Conservation (phyloP, 331 rosid genomes). For the Rhamnella rubrinervis region DNA sequence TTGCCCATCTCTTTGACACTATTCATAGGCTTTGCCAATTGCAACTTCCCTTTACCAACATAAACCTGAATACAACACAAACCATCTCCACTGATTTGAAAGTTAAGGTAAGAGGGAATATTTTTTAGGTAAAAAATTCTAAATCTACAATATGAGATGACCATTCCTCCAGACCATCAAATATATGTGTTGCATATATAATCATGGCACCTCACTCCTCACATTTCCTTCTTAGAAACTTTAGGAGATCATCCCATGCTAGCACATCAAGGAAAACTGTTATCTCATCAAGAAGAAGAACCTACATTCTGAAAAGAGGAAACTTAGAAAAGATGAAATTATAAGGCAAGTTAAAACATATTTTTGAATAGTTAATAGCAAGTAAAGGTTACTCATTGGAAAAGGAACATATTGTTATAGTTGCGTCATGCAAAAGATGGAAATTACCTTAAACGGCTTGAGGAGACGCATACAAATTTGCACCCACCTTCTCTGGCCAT, state of each 20-base stretch:
- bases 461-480: conserved; percentile 97
- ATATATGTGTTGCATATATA: conserved; percentile 87
- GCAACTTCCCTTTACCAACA: conserved; percentile 77
- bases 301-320: conserved; percentile 42
- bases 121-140: background rate
- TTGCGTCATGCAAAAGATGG: background rate
- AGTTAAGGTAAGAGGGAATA: conserved; percentile 4
- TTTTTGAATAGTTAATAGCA: too few species aligned
- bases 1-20: conserved; percentile 72
- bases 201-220: conserved; percentile 87
- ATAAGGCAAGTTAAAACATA: background rate
- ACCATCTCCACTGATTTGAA: conserved; percentile 4
- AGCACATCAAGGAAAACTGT: conserved; percentile 97
- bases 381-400: background rate
- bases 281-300: conserved; percentile 96
- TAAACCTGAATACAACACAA: conserved; percentile 49
- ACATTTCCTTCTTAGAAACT: conserved; percentile 78
- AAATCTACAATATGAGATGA: conserved; percentile 69
- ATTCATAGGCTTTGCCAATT: conserved; percentile 74
- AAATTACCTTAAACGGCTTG: conserved; percentile 68
- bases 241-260: conserved; percentile 86
- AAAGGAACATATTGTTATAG: conserved; percentile 4
- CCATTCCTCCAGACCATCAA: conserved; percentile 94
- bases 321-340: background rate
- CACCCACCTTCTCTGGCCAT: conserved; percentile 95